phyloP scores from a whole-genome alignment of 306 rosid genomes.

The Gleditsia sinensis region DNA sequence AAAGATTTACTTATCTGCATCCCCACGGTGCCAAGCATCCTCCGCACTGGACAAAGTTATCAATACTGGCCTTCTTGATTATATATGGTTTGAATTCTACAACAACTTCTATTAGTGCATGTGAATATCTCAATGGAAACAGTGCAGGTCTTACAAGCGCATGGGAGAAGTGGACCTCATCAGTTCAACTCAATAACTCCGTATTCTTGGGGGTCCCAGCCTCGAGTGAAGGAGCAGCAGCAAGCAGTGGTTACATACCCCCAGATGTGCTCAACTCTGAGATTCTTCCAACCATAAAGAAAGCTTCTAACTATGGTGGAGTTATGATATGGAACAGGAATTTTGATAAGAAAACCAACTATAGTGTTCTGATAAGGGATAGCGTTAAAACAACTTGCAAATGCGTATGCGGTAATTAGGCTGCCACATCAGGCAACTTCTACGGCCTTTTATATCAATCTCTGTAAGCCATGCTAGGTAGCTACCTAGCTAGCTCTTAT shows the following conservation, averaged over 20 bases:
- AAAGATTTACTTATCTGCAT: slow-evolving; percentile 37
- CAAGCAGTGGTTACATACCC: background rate
- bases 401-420: slow-evolving; percentile 21
- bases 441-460: background rate
- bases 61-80: slow-evolving; percentile 45
- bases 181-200: background rate
- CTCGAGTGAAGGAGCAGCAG: background rate
- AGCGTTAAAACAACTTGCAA: background rate
- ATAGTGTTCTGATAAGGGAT: background rate
- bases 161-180: slow-evolving; percentile 46
- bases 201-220: slow-evolving; percentile 1
- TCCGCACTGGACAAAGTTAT: slow-evolving; percentile 30
- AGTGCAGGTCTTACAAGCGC: slow-evolving; percentile 9
- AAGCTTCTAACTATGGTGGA: slow-evolving; percentile 21
- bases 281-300: background rate
- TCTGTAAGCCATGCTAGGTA: background rate
- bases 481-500: background rate
- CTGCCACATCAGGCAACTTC: background rate
- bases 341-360: background rate
- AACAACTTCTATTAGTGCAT: slow-evolving; percentile 37
- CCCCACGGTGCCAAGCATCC: slow-evolving; percentile 41
- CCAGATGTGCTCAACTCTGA: background rate
- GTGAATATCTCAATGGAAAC: slow-evolving; percentile 29
- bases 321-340: slow-evolving; percentile 8
- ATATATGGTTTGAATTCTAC: slow-evolving; percentile 59